Percentiles rank a stretch among this genome's conserved stretches.
Evolutionary conservation across 192 early-diverging fungal genomes (phyloP).

Genomic region (Spinellus fusiger): DNA sequence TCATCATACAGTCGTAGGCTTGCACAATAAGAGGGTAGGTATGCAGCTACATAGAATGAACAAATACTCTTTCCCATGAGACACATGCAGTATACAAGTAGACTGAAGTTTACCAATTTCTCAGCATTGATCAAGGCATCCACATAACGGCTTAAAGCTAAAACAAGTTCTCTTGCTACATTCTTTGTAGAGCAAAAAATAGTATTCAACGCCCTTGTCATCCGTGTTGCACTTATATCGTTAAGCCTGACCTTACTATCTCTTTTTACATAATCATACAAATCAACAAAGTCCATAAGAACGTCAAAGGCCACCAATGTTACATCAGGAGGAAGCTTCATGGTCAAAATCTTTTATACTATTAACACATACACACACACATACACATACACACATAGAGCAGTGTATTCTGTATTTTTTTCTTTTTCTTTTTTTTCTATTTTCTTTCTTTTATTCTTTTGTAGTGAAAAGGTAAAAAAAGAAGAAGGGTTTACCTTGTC

Average conservation of each 20-base stretch:
- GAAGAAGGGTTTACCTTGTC: slow-evolving; percentile 55
- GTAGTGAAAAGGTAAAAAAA: background rate
- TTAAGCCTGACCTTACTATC: slow-evolving; percentile 53
- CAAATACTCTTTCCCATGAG: too few species aligned
- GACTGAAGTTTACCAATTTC: slow-evolving; percentile 38
- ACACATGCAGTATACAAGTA: too few species aligned
- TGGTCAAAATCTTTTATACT: slow-evolving; percentile 44
- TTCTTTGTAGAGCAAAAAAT: slow-evolving; percentile 36
- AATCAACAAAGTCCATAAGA: slow-evolving; percentile 51
- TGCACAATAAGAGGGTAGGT: slow-evolving; percentile 56
- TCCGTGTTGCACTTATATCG: background rate
- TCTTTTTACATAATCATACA: slow-evolving; percentile 58
- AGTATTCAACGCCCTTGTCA: slow-evolving; percentile 1
- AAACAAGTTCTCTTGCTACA: slow-evolving; percentile 59
- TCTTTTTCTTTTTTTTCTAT: background rate
- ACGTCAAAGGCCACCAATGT: slow-evolving; percentile 58
- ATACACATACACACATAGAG: background rate
- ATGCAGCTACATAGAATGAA: too few species aligned
- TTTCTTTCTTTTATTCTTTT: background rate
- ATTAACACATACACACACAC: background rate
- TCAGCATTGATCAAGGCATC: slow-evolving; percentile 53
- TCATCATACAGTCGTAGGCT: slow-evolving; percentile 70
- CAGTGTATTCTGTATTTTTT: too few species aligned
- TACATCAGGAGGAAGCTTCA: slow-evolving; percentile 53
- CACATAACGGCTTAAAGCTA: slow-evolving; percentile 67